Percentiles rank a stretch among this genome's conserved stretches.
phyloP scores from a whole-genome alignment of 2,329 filamentous ascomycete genomes.

The Botrytis fabae region DNA sequence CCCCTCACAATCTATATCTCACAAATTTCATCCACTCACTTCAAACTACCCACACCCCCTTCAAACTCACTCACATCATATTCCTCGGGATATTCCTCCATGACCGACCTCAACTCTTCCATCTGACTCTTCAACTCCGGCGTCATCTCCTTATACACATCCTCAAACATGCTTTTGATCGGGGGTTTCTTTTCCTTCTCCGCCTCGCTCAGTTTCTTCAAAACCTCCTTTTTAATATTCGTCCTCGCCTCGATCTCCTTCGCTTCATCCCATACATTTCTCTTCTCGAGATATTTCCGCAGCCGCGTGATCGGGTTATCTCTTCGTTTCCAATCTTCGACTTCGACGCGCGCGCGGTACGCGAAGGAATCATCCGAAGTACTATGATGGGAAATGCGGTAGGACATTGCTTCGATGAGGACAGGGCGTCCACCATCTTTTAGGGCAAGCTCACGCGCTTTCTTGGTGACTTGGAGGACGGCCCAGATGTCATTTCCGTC shows the following conservation, averaged over 20 bases:
- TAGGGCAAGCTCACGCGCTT: slow-evolving; percentile 69
- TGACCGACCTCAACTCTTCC: slow-evolving; percentile 68
- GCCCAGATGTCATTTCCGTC: slow-evolving; percentile 96
- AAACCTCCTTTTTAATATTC: slow-evolving; percentile 67
- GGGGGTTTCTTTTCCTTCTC: slow-evolving; percentile 79
- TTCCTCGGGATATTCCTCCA: slow-evolving; percentile 86
- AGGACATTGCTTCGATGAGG: slow-evolving; percentile 93
- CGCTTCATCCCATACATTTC: slow-evolving; percentile 80
- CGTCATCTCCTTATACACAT: slow-evolving; percentile 86
- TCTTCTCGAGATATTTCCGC: slow-evolving; percentile 86
- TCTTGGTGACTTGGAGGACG: slow-evolving; percentile 75
- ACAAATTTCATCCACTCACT: not conserved
- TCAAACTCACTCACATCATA: slow-evolving; percentile 82
- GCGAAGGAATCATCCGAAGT: slow-evolving; percentile 97
- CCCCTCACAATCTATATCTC: not conserved
- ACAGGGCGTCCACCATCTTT: slow-evolving; percentile 55
- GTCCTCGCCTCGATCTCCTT: slow-evolving; percentile 73
- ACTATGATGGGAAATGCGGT: slow-evolving; percentile 96
- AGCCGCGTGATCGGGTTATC: slow-evolving; percentile 86
- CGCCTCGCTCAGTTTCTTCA: slow-evolving; percentile 81
- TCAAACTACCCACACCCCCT: slow-evolving; percentile 53
- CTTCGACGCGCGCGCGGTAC: slow-evolving; percentile 88
- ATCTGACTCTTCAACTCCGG: slow-evolving; percentile 77
- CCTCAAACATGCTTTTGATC: slow-evolving; percentile 74
- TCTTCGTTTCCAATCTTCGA: slow-evolving; percentile 88